Evolutionary conservation across 2,329 filamentous ascomycete genomes (phyloP), one percentile per base, ranked within the genome.

Genomic region (Aspergillus fructus): DNA sequence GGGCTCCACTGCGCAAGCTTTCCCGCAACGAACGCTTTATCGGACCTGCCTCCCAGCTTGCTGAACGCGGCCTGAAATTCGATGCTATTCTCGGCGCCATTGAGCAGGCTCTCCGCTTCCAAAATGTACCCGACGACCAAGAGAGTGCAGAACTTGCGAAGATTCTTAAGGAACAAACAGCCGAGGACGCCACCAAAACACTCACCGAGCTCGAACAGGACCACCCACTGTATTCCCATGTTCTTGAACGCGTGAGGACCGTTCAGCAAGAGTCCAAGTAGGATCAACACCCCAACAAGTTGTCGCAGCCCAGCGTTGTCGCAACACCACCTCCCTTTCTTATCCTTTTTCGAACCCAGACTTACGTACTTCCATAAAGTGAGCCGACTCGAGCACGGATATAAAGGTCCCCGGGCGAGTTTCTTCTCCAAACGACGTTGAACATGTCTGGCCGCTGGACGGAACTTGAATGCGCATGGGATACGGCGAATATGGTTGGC

Each of bases 21-120:
- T 89, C 89, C 64, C 90, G 93, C 76, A 94, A 96, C 80, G 94
- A 99, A 80, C 92, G 94, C 45, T 96, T 99, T 80, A 88, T 99
- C 67, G 92, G 90, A 46, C 94, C 94, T 5, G 93, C 94, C 46
- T 86, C 90, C 9, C 89, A 96, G 78, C 85, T 99, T 17, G 92
- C 92, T 46, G 91, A 96, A 81, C 82, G 84, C 59, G 91, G 86
- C 58, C 82, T 91, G 76, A 83, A 85, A 66, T 89, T 88, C 73
- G 83, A 86, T 57, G 87, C 85, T 53, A 83, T 99, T 30, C 81
- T 97, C 53, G 89, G 88, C 58, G 90, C 91, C 19, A 85, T 94
- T 46, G 93, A 97, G 81, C 91, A 93, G 86, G 88, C 91, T 6
- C 88, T 99, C 74, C 90, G 89, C 62, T 99, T 97, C 87, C 93